Evolutionary conservation across 2,329 filamentous ascomycete species (phyloP).

Genomic region (Tolypocladium tundrense): DNA sequence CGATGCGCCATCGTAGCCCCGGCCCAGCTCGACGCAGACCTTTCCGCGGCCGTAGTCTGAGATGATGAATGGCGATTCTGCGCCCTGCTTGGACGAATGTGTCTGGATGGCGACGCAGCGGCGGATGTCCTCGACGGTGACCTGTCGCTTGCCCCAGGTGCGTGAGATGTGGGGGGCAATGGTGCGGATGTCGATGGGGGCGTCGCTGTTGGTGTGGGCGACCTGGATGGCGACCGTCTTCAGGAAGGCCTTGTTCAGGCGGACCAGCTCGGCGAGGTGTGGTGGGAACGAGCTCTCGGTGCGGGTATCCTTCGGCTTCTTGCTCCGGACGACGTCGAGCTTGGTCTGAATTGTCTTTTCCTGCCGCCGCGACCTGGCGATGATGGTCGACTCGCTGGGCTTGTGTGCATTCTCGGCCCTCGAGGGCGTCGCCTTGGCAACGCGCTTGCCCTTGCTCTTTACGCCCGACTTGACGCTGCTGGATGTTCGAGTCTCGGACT

Average conservation of each 20-base stretch:
- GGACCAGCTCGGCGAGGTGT: constrained; percentile 48
- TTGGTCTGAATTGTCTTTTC: constrained; percentile 20
- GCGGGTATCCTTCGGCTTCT: constrained; percentile 11
- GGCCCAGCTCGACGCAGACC: constrained; percentile 48
- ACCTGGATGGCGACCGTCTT: constrained; percentile 59
- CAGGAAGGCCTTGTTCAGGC: constrained; percentile 56
- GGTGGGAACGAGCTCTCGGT: constrained; percentile 28
- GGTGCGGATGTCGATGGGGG: constrained; percentile 52
- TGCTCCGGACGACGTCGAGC: constrained; percentile 23
- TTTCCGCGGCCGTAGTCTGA: constrained; percentile 43
- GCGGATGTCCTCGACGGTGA: constrained; percentile 55
- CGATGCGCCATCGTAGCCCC: constrained; percentile 22
- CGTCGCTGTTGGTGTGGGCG: constrained; percentile 54
- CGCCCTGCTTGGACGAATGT: constrained; percentile 17
- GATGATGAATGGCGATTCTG: constrained; percentile 30
- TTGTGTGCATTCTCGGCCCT: constrained; percentile 18
- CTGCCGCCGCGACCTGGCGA: constrained; percentile 18
- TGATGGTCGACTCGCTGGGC: constrained; percentile 18
- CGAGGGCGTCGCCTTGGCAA: constrained; percentile 17
- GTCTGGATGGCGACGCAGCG: constrained; percentile 54
- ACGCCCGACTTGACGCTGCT: not conserved
- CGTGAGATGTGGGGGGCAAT: constrained; percentile 54
- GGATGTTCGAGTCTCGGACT: constrained; percentile 7
- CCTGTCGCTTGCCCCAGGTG: constrained; percentile 62
- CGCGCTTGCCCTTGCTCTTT: constrained; percentile 18